These are phyloP conservation scores for Epichloe amarillans DNA, from an alignment of 2,329 filamentous ascomycete species.

Conservation along the genomic window DNA sequence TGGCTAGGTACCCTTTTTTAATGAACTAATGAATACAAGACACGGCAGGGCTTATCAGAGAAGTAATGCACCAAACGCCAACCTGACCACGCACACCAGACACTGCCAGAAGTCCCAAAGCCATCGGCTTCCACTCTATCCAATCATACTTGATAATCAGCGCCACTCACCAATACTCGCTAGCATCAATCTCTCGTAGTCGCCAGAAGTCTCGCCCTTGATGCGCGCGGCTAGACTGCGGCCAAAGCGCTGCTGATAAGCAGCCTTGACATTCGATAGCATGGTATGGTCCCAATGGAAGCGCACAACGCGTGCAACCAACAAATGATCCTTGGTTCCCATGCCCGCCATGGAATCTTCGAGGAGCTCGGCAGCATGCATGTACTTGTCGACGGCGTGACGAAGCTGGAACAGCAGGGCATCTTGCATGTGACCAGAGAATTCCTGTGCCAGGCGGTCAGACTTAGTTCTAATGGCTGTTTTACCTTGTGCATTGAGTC, in stretches of 20 bases:
- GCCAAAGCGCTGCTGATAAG: conserved; percentile 60
- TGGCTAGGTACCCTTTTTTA: background rate
- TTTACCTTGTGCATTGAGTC: background rate
- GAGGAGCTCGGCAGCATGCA: conserved; percentile 70
- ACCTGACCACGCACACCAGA: background rate
- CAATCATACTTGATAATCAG: background rate
- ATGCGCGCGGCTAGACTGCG: conserved; percentile 57
- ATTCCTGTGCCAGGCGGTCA: conserved; percentile 38
- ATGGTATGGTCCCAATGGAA: conserved; percentile 71
- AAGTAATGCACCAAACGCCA: background rate
- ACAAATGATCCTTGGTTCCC: conserved; percentile 73
- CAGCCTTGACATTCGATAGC: conserved; percentile 64
- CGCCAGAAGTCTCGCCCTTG: conserved; percentile 70
- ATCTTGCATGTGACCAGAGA: conserved; percentile 84
- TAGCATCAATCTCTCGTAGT: conserved; percentile 66
- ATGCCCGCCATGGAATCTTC: conserved; percentile 77
- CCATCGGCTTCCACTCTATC: background rate
- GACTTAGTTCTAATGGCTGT: background rate
- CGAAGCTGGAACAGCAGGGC: conserved; percentile 71
- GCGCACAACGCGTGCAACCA: conserved; percentile 66
- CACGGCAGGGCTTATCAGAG: background rate
- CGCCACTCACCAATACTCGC: conserved; percentile 43
- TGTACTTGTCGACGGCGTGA: conserved; percentile 64
- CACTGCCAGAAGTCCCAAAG: background rate
- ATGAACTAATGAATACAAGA: background rate